Evolutionary conservation across 2,329 filamentous ascomycete genomes (phyloP), one percentile per base, ranked within the genome.

Genomic region (Teratosphaeria epicoccoides): DNA sequence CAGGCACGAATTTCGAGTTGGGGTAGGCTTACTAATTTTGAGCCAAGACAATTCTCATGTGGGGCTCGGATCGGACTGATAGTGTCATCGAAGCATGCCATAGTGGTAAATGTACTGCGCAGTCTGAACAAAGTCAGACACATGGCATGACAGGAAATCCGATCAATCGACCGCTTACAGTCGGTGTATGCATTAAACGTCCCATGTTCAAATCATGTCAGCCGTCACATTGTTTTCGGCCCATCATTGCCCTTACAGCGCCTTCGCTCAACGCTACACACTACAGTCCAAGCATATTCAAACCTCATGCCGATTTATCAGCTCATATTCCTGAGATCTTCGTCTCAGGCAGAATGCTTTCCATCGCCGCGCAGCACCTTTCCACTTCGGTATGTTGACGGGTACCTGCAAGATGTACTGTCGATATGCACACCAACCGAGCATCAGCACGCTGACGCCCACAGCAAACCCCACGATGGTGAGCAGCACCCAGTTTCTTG

Each of bases 401-500:
- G 57, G 28, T 1, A 58, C 49, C 14, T 53, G 37, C 10, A 48
- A 37, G 33, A 64, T 51, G 57, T 54, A 73, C 62, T 75, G 73
- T 24, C 71, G 71, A 55, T 79, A 80, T 23, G 70, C 64, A 70
- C 71, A 76, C 73, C 75, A 80, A 50, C 74, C 63, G 37, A 68
- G 61, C 52, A 75, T 67, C 14, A 76, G 71, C 20, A 77, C 66
- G 23, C 72, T 61, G 43, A 70, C 71, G 24, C 73, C 76, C 11
- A 77, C 56, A 33, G 73, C 53, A 61, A 78, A 78, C 22, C 77
- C 77, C 23, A 72, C 59, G 22, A 76, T 64, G 2, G 77, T 80
- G 14, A 80, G 69, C 51, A 80, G 68, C 54, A 79, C 59, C 77
- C 77, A 80, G 59, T 80, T 74, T 55, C 73, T 71, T 23, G 74